Conservation (phyloP, 192 early-diverging fungal genomes). For the Dispira parvispora region DNA sequence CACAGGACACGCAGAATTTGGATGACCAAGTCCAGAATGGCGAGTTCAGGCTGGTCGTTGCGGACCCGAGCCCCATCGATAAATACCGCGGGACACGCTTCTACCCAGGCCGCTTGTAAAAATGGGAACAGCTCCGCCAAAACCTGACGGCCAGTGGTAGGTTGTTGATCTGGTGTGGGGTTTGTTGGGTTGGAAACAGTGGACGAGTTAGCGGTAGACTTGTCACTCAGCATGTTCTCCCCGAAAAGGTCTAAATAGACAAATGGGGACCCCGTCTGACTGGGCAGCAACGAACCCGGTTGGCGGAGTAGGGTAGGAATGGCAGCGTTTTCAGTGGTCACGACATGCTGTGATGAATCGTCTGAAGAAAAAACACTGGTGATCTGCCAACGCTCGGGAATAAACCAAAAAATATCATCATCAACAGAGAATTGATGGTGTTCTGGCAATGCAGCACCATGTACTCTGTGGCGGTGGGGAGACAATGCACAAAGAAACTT, state of each 20-base stretch:
- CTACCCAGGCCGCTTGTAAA: conserved; percentile 62
- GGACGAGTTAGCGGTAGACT: conserved; percentile 1
- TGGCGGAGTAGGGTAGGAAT: background rate
- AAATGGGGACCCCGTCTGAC: background rate
- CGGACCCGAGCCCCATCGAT: conserved; percentile 25
- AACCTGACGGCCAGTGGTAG: conserved; percentile 25
- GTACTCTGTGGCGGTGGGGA: no score
- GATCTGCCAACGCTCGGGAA: background rate
- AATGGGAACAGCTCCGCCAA: conserved; percentile 38
- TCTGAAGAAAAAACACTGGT: background rate
- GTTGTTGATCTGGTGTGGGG: conserved; percentile 9
- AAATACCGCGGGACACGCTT: conserved; percentile 52
- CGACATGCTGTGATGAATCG: background rate
- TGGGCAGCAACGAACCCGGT: background rate
- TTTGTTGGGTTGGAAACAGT: conserved; percentile 11
- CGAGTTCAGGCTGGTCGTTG: conserved; percentile 32
- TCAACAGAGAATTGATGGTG: background rate
- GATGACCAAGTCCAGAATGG: conserved; percentile 40
- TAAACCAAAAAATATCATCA: conserved; percentile 1
- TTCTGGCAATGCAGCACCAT: background rate
- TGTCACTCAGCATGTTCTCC: conserved; percentile 13
- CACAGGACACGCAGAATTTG: conserved; percentile 55
- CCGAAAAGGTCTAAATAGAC: conserved; percentile 12
- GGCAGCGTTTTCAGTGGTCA: background rate
- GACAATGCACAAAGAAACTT: background rate